These are phyloP conservation scores for Arthrobotrys entomopaga DNA, from an alignment of 2,329 filamentous ascomycete species.

Conservation along the genomic window DNA sequence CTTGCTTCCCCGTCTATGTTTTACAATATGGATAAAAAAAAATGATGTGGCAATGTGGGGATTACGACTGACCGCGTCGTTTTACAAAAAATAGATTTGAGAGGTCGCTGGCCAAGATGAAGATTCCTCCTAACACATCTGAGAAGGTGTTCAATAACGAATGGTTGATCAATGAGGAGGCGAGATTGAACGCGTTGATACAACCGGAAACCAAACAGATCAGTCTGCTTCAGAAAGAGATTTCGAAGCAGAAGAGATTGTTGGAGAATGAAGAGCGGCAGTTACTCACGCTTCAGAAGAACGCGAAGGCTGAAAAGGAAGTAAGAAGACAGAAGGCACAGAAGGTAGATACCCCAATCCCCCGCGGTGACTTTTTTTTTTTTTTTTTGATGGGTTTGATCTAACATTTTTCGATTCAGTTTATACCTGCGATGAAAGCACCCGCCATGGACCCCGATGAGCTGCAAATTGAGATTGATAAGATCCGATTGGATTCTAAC, in stretches of 20 bases:
- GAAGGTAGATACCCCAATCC: conserved; percentile 36
- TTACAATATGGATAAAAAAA: not conserved
- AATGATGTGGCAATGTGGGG: not conserved
- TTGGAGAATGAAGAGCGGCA: conserved; percentile 56
- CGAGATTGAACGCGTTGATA: conserved; percentile 56
- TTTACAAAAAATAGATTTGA: conserved; percentile 49
- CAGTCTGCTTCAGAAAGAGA: conserved; percentile 56
- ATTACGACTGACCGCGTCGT: conserved; percentile 18
- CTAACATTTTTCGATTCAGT: conserved; percentile 19
- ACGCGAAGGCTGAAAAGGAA: conserved; percentile 56
- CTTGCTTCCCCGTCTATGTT: conserved; percentile 10
- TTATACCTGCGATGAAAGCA: conserved; percentile 41
- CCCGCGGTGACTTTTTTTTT: too few relatives aligned
- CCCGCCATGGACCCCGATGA: conserved; percentile 47
- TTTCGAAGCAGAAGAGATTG: conserved; percentile 55
- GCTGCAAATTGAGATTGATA: conserved; percentile 52
- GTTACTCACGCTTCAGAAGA: conserved; percentile 56
- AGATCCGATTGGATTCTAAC: conserved; percentile 37
- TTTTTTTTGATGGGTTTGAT: not conserved
- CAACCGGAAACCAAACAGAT: conserved; percentile 57
- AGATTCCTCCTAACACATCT: conserved; percentile 55
- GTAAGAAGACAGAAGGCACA: conserved; percentile 56
- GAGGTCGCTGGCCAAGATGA: conserved; percentile 55
- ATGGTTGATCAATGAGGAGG: conserved; percentile 57
- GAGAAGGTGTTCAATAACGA: conserved; percentile 58